Base-by-base conservation (phyloP, 2,329 filamentous ascomycete genomes). In the Dactylellina parvicollis region DNA sequence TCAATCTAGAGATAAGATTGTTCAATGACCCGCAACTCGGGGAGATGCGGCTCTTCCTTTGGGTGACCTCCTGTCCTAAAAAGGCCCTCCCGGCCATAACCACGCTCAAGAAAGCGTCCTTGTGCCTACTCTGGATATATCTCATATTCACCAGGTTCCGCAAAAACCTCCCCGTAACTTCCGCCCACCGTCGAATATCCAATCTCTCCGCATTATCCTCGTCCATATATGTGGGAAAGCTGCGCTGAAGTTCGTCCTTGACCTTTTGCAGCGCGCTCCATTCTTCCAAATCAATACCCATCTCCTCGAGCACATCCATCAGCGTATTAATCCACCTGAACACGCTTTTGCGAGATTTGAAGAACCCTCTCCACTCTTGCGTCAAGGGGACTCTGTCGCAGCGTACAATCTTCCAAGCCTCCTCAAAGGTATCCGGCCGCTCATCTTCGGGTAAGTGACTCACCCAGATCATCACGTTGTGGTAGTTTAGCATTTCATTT, bases 311-410 rank as follows among this genome's bases (percentile, higher is more conserved):
- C 1, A 52, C 46, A n/a, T 28, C 18, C 3, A 69, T 18, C 4
- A 69, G 26, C 30, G n/a, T n/a, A 42, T 24, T 34, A 14, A 30
- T 20, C 62, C 62, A 67, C 4, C 28, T 28, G 40, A 38, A 61
- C 2, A 24, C 26, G 0, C 18, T 4, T 28, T 5, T 12, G 10
- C 28, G 8, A 9, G 12, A 9, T 10, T 18, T 26, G 28, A 50
- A 61, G 16, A 38, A 40, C 18, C 14, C 12, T n/a, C 16, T 5
- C 34, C 34, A 38, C 4, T n/a, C 12, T 9, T 38, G 10, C 4
- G 34, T n/a, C 12, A 38, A 14, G 34, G 34, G 34, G 16, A 7
- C 34, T n/a, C 3, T 38, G 34, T 5, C 34, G 34, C 12, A 14
- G 12, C n/a, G 34, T 14, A 14, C 5, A 5, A 5, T 32, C 5